phyloP scores from a whole-genome alignment of 2,329 filamentous ascomycete species.

The Sporothrix pseudoabietina region DNA sequence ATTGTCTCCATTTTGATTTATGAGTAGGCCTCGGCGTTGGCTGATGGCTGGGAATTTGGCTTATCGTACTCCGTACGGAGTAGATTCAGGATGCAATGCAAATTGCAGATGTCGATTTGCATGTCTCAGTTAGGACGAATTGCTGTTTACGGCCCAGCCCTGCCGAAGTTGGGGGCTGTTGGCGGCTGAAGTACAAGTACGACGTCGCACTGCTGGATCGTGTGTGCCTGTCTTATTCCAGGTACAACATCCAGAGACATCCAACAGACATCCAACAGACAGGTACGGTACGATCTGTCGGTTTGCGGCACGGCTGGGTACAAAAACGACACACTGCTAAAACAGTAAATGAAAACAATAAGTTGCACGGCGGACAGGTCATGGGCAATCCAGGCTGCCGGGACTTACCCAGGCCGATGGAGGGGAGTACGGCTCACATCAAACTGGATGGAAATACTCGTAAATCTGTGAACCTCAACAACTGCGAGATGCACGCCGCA shows the following conservation, averaged over 20 bases:
- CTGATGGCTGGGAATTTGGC: background rate
- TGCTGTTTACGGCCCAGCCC: background rate
- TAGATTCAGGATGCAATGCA: background rate
- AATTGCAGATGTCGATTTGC: background rate
- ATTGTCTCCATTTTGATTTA: background rate
- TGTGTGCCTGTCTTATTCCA: background rate
- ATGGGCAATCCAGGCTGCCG: slow-evolving; percentile 17
- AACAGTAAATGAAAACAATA: background rate
- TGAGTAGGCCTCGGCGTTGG: background rate
- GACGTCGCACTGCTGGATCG: background rate
- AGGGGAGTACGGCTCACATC: background rate
- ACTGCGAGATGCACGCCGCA: background rate
- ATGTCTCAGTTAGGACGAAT: background rate
- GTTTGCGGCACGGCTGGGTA: background rate
- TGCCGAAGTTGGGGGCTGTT: background rate
- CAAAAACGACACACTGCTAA: background rate
- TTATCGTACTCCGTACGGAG: background rate
- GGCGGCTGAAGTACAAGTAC: background rate
- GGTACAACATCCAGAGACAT: background rate
- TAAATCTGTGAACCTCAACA: no score
- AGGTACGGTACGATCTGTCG: background rate
- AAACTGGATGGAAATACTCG: no score
- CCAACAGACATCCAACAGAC: background rate
- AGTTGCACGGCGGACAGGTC: background rate
- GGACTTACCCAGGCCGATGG: slow-evolving; percentile 15